Base-by-base conservation (phyloP, 805 yeast genomes). In the Groenewaldozyma salmanticensis region DNA sequence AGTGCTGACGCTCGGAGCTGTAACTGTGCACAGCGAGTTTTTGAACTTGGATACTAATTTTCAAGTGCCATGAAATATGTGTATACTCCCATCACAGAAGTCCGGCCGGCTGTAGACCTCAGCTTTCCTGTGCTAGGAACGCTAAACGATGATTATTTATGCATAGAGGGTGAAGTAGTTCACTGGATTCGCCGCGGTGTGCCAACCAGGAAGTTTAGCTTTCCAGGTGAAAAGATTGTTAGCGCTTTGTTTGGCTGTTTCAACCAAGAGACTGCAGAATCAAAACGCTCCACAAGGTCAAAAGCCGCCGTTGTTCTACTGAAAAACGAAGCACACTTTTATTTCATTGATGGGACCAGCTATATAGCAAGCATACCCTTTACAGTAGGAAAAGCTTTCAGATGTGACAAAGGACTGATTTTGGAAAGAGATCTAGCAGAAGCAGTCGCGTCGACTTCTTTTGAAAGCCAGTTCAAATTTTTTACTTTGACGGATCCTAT, bases 401-500 rank as follows among this genome's bases (percentile, higher is more conserved):
- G 81, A 7, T 81, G 77, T 52, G 76, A 75, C 19, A 68, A 73
- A 32, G 96, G 96, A 0, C 53, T 85, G 3, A 61, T 87, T 0
- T 52, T 83, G 18, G 83, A 81, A 51, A 64, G 77, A 31, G 70
- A 67, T 50, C 15, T 33, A 6, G 9, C 9, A 7, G 11, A 11
- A 15, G 6, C 52, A 21, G 44, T 48, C 17, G 53, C 42, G 13
- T 33, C 44, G 7, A 13, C 29, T 15, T n/a, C 20, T 15, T 22
- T 33, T 22, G 18, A 33, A 3, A 19, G 16, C 29, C 35, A 42
- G 20, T 57, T 55, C 2, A 59, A 64, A 39, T 81, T 83, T 49
- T 65, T 85, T 40, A 77, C 94, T 0, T 55, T 86, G 44, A 68
- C 77, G 1, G 94, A 84, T 54, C 90, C 95, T 1, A 62, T 81